Evolutionary conservation across 2,329 filamentous ascomycete genomes (phyloP), one percentile per base, ranked within the genome.

Genomic region (Colletotrichum echinochloae): DNA sequence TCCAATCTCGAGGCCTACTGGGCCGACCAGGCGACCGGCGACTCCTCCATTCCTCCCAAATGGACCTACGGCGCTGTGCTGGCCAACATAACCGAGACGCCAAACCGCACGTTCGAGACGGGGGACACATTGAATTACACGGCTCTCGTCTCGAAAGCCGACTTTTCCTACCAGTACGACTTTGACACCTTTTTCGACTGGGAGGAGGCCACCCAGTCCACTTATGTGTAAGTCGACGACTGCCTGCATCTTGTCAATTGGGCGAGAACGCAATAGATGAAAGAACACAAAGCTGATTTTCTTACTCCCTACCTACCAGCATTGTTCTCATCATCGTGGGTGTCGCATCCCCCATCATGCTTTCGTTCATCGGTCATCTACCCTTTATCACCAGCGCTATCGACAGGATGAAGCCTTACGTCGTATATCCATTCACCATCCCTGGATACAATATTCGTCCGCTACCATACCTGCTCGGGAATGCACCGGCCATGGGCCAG

Each of bases 181-280:
- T 85, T 85, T 63, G 83, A 86, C 79, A 74, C 83, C 20, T 83
- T 86, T 62, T 87, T 87, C 51, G 86, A 88, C 57, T 78, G 78
- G 71, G 88, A 87, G 37, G 79, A 81, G 61, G 65, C 39, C 1
- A 75, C 77, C 2, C 76, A 78, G 52, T 72, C 75, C 2, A 76
- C 64, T 9, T 60, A 60, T 18, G 55, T 44, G 55, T 65, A 20
- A 59, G 63, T 49, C 75, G n/a, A n/a, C n/a, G n/a, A n/a, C n/a
- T n/a, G n/a, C n/a, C 39, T n/a, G 44, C 44, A 9, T 16, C 44
- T 16, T 46, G 16, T 20, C 5, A 16, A 9, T 20, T 8, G 20
- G 1, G 20, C 44, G 44, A 20, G 16, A 12, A 41, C 5, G 39
- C 14, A 6, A 16, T 18, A 5, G 7, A 16, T 18, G 39, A 16